A percentile compares a stretch with the other conserved stretches of the same genome.
Evolutionary conservation across 2,329 filamentous ascomycete genomes (phyloP).

Genomic region (Metarhizium anisopliae): DNA sequence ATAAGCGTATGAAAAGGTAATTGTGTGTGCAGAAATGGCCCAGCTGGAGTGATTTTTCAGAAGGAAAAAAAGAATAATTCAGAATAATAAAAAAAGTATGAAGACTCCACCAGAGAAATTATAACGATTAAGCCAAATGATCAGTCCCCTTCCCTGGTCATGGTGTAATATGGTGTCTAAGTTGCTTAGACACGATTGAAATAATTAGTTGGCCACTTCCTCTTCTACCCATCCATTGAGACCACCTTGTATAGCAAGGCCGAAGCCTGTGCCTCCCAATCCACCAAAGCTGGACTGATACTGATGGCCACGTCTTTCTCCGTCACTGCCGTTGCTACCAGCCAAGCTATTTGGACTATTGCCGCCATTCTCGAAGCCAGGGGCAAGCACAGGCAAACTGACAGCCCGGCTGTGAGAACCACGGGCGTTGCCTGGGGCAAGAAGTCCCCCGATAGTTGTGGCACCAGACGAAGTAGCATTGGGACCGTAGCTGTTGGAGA

Average conservation of each 20-base stretch:
- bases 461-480: slow-evolving; percentile 45
- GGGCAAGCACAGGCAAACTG: slow-evolving; percentile 67
- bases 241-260: slow-evolving; percentile 53
- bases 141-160: background rate
- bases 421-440: slow-evolving; percentile 59
- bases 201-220: slow-evolving; percentile 48
- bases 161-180: background rate
- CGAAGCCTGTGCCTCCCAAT: slow-evolving; percentile 48
- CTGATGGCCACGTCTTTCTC: slow-evolving; percentile 54
- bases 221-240: slow-evolving; percentile 62
- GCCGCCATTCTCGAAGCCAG: slow-evolving; percentile 52
- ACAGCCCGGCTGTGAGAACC: slow-evolving; percentile 71
- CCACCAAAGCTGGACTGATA: slow-evolving; percentile 56
- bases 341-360: slow-evolving; percentile 40
- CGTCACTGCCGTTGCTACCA: slow-evolving; percentile 36
- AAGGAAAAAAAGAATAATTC: slow-evolving; percentile 12
- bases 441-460: slow-evolving; percentile 66
- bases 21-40: background rate
- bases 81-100: slow-evolving; percentile 1
- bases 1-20: background rate
- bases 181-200: background rate
- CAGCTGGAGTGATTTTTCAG: slow-evolving; percentile 4
- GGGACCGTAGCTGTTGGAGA: slow-evolving; percentile 53
- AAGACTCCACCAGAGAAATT: background rate
- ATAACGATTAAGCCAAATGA: background rate